Evolutionary conservation across 345 rosid species (phyloP), one percentile per base, ranked within the genome.

Genomic region (Anastatica hierochuntica): DNA sequence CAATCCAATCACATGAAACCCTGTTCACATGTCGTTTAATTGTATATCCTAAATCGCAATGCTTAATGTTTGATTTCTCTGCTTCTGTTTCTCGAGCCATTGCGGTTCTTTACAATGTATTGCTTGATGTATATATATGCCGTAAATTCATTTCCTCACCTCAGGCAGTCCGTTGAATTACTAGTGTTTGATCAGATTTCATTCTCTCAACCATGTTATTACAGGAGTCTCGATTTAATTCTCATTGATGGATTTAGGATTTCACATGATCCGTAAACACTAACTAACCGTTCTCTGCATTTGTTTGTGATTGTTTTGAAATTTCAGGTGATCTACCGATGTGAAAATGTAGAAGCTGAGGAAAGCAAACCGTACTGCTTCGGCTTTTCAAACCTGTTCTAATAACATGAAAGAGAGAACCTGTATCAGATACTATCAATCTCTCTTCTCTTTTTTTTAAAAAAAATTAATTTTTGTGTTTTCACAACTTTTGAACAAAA

Each of bases 401-500:
- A 29, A 29, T 29, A 29, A 29, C 33, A 29, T 29, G 33, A 4
- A 29, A 29, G 33, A 29, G 8, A 29, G 33, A 29, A 29, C n/a
- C n/a, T n/a, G n/a, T 29, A 4, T 2, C 6, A 29, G 10, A 29
- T 29, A 29, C 9, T 29, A 29, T 29, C 33, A 5, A 29, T 4
- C 33, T 29, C 33, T 29, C 33, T 29, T 29, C 33, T 29, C 33
- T 8, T 29, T 29, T 29, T n/a, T n/a, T n/a, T n/a, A n/a, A n/a
- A n/a, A n/a, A n/a, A n/a, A n/a, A n/a, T n/a, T n/a, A n/a, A n/a
- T 4, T 8, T 29, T 8, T 29, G 8, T 19, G 27, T 40, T 46
- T 62, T 57, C 63, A 42, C 46, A 33, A 49, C 58, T 57, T 34
- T 50, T 56, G 40, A 49, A 33, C 41, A 21, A n/a, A 2, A 2